Evolutionary conservation across 495 filamentous ascomycete species (phyloP).

Genomic region (Elaphomyces granulatus): DNA sequence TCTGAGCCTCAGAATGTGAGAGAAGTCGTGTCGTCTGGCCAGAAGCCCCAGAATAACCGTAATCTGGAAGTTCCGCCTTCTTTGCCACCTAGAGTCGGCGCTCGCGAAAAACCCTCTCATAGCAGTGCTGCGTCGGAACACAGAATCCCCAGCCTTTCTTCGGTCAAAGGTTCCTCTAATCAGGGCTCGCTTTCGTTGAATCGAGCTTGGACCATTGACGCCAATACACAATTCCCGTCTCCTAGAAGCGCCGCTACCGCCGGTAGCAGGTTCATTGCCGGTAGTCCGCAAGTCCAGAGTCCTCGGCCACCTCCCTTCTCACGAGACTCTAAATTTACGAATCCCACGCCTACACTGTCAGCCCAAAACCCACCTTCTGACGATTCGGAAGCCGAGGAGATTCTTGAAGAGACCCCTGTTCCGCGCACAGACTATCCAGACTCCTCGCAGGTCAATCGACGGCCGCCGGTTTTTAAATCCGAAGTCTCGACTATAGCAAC

Average conservation of each 20-base stretch:
- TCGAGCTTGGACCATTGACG: slow-evolving; percentile 1
- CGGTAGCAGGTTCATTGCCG: slow-evolving; percentile 2
- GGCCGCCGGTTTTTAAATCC: slow-evolving; percentile 57
- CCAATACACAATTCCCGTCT: slow-evolving; percentile 5
- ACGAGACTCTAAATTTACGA: slow-evolving; percentile 13
- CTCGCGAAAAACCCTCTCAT: background rate
- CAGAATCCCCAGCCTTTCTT: no score
- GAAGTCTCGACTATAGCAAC: slow-evolving; percentile 64
- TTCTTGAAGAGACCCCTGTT: slow-evolving; percentile 17
- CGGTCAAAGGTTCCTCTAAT: no score
- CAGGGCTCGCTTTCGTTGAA: no score
- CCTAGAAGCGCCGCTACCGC: slow-evolving; percentile 3
- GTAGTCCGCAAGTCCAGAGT: slow-evolving; percentile 1
- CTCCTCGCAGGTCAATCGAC: slow-evolving; percentile 66
- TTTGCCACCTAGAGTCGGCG: slow-evolving; percentile 3
- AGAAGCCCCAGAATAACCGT: background rate
- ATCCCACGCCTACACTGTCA: background rate
- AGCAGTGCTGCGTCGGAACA: background rate
- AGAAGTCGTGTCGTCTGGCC: background rate
- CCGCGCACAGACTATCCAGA: slow-evolving; percentile 58
- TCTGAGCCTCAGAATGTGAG: no score
- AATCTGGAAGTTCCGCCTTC: background rate
- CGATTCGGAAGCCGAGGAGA: slow-evolving; percentile 20
- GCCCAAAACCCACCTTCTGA: slow-evolving; percentile 8
- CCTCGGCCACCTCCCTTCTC: slow-evolving; percentile 20